These are phyloP conservation scores for Xerocomus brunneocitrinus DNA, from an alignment of 768 basidiomycete species.

Conservation along the genomic window DNA sequence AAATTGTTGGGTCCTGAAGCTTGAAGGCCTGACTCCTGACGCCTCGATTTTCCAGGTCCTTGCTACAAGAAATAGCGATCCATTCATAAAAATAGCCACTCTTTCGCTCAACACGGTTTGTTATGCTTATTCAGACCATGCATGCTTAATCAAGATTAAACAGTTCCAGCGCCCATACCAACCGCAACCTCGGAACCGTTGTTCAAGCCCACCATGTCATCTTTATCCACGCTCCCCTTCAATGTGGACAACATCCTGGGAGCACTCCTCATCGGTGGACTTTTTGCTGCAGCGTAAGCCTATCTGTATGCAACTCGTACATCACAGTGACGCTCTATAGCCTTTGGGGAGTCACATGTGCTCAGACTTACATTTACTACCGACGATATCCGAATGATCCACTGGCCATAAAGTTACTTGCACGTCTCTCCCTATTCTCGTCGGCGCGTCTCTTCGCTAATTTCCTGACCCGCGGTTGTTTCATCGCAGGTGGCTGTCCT, in stretches of 20 bases:
- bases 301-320: not conserved
- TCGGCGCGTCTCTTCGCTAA: conserved; percentile 26
- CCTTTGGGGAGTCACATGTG: conserved; percentile 53
- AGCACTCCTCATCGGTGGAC: conserved; percentile 52
- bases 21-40: no score
- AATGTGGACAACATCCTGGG: conserved; percentile 45
- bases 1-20: not conserved
- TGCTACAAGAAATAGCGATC: no score
- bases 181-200: not conserved
- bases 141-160: not conserved
- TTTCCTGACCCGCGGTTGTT: conserved; percentile 16
- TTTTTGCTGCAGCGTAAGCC: conserved; percentile 50
- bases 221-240: conserved; percentile 10
- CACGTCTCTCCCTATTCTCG: conserved; percentile 16
- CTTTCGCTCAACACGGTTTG: no score
- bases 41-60: no score
- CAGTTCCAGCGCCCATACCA: not conserved
- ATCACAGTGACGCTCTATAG: conserved; percentile 25
- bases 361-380: conserved; percentile 51
- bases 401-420: conserved; percentile 34
- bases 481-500: conserved; percentile 29
- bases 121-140: no score
- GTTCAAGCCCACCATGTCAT: not conserved
- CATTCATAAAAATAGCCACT: no score
- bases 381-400: conserved; percentile 33